Conservation (phyloP, 371 early-diverging fungal species). For the Amoeboaphelidium protococcarum region DNA sequence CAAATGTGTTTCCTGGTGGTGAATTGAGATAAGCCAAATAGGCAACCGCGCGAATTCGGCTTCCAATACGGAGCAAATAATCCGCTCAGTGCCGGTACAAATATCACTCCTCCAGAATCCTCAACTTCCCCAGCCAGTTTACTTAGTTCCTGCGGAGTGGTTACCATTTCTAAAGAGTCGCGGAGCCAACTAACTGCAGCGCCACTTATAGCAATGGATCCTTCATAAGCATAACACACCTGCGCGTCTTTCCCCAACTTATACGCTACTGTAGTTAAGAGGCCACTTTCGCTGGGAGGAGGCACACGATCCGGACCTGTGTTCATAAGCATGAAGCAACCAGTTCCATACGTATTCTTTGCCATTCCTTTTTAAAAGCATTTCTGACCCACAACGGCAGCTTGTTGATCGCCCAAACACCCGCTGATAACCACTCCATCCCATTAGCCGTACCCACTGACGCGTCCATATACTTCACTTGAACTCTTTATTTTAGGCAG, state of each 20-base stretch:
- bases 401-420: slow-evolving; percentile 90
- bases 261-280: slow-evolving; percentile 74
- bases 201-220: slow-evolving; percentile 78
- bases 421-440: slow-evolving; percentile 45
- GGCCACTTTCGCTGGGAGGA: too few species aligned
- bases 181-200: slow-evolving; percentile 75
- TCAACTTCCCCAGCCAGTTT: slow-evolving; percentile 23
- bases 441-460: slow-evolving; percentile 35
- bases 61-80: slow-evolving; percentile 89
- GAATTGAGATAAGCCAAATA: slow-evolving; percentile 67
- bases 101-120: slow-evolving; percentile 67
- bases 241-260: slow-evolving; percentile 47
- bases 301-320: slow-evolving; percentile 55
- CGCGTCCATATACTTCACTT: slow-evolving; percentile 42
- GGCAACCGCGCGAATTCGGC: slow-evolving; percentile 61
- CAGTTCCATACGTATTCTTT: slow-evolving; percentile 91
- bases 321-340: slow-evolving; percentile 83
- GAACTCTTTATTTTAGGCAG: slow-evolving; percentile 67
- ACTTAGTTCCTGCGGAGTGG: slow-evolving; percentile 35
- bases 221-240: slow-evolving; percentile 66
- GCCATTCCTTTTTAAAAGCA: slow-evolving; percentile 63
- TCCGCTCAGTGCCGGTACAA: slow-evolving; percentile 82
- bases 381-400: slow-evolving; percentile 79
- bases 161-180: slow-evolving; percentile 56
- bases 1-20: slow-evolving; percentile 58